Percentiles rank a stretch among this genome's conserved stretches.
phyloP scores from a whole-genome alignment of 306 rosid species.

The Prunus persica region DNA sequence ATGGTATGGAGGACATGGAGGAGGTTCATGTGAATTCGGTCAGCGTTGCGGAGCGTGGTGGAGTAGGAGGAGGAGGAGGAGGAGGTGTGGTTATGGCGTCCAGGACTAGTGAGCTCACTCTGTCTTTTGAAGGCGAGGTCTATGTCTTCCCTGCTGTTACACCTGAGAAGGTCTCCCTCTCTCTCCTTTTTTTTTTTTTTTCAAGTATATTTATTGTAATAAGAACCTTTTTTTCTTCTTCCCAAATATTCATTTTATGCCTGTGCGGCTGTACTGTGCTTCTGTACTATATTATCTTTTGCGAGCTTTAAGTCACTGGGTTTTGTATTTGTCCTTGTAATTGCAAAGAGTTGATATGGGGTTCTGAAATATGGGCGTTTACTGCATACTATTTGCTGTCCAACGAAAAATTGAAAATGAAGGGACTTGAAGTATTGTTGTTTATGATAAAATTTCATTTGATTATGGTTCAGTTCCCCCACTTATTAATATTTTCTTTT shows the following conservation, averaged over 20 bases:
- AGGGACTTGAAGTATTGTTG: not conserved
- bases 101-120: conserved; percentile 91
- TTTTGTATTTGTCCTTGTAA: not conserved
- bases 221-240: not conserved
- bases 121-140: conserved; percentile 96
- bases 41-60: conserved; percentile 42
- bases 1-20: conserved; percentile 62
- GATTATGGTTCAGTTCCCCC: not conserved
- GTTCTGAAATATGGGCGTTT: not conserved
- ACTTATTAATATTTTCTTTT: not conserved
- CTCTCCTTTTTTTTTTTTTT: not conserved
- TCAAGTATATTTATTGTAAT: not conserved
- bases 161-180: conserved; percentile 63
- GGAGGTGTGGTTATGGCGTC: conserved; percentile 37
- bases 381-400: not conserved
- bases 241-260: not conserved
- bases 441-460: not conserved
- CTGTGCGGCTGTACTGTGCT: not conserved
- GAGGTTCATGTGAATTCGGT: conserved; percentile 47
- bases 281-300: not conserved
- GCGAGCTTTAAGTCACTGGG: not conserved
- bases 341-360: not conserved
- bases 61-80: conserved; percentile 14
- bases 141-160: conserved; percentile 89
- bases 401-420: not conserved